Base-by-base conservation (phyloP, 108 stramenopile genomes). In the Fragilaria crotonensis region DNA sequence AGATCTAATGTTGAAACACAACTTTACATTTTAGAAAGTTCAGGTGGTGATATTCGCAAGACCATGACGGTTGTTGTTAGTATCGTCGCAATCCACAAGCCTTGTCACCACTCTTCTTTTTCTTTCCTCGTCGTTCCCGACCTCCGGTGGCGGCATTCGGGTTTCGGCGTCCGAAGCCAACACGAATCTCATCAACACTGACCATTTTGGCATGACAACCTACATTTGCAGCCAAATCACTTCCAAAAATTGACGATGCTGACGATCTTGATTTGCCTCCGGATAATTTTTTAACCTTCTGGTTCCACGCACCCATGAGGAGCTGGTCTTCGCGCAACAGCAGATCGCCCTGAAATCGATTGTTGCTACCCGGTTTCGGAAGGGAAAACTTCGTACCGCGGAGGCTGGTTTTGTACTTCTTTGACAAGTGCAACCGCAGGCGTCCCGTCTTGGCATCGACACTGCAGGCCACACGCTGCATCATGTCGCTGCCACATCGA, bases 241-340 rank as follows among this genome's bases (percentile, higher is more conserved):
- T 73, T 9, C 93, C 92, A 75, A 94, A 95, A 46, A 93, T 91
- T 20, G 87, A 93, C 60, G 76, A 71, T 20, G 76, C 57, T 20
- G 70, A 56, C 31, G 62, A 30, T 62, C 77, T 83, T 1, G 76
- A 60, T 59, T 86, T 84, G 5, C 85, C 85, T 31, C 77, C 77
- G 2, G 67, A 56, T 22, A 52, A 52, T 44, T 83, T 91, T 52
- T 80, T 87, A 7, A 86, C 92, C 57, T 96, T 95, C 78, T 97
- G 96, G 52, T 80, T 84, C 98, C 98, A 99, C 33, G 84, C 94
- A 57, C 98, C 98, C 33, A 66, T 81, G 62, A 95, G 51, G 17
- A 99, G 79, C 72, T 99, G 98, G 76, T 99, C 98, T 68, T 99
- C 97, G 22, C 90, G 73, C 14, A 97, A 84, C 44, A 99, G 75